Base-by-base conservation (phyloP, 805 yeast species). In the Yarrowia porcina region DNA sequence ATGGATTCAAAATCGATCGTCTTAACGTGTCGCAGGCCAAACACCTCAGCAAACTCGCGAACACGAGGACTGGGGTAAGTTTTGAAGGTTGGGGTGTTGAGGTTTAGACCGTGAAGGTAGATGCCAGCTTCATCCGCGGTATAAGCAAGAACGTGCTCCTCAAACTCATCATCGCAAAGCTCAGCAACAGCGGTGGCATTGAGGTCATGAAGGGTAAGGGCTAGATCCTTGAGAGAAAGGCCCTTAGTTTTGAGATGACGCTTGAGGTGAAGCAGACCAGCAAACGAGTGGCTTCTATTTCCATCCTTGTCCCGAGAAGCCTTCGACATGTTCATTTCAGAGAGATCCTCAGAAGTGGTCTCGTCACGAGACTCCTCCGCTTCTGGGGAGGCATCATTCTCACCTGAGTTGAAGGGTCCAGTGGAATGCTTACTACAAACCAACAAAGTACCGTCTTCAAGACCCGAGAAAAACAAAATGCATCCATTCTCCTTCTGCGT, bases 401-500 rank as follows among this genome's bases (percentile, higher is more conserved):
- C 72, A 60, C 82, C 88, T 9, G 32, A 15, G 17, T 33, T 33
- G 50, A 85, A 72, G 0, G 78, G 77, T 0, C 97, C 98, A 0
- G 96, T 87, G 0, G 96, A 85, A 72, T 93, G 94, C 69, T 94
- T 94, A 4, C 97, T 89, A 67, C 97, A 90, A 0, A 92, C 97
- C 2, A 93, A 79, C 15, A 94, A 74, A 0, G 88, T 81, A 0
- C 96, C 97, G 68, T 87, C 86, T 20, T 76, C 80, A 17, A 90
- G 74, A 0, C 93, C 97, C 1, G 96, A 80, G 13, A 94, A 80
- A 65, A 94, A 84, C 1, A 89, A 85, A 61, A 94, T 91, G 70
- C 97, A 94, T 0, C 99, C 99, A 71, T 94, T 94, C 64, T 96
- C 96, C 71, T 94, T 94, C 36, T 87, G 78, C 0, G 97, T 85